phyloP scores from a whole-genome alignment of 371 early-diverging fungal genomes.

The Mortierella sp. region DNA sequence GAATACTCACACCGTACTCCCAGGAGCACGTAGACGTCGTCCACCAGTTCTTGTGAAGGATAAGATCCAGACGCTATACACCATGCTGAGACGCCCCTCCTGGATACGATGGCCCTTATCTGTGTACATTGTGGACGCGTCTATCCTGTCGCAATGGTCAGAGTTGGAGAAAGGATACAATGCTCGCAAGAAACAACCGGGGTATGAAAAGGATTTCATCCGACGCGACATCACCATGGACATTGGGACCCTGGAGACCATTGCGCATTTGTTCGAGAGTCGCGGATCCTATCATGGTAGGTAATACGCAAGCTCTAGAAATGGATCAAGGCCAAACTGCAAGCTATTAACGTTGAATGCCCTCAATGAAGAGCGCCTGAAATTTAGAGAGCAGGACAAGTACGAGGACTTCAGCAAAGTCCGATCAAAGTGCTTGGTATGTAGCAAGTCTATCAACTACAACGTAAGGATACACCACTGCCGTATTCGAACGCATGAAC shows the following conservation, averaged over 20 bases:
- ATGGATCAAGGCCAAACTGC: too few species aligned
- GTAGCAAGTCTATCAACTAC: conserved; percentile 22
- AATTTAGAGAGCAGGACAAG: conserved; percentile 6
- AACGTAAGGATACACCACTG: conserved; percentile 12
- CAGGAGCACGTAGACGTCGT: neutral
- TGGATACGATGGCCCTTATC: conserved; percentile 43
- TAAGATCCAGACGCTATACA: conserved; percentile 18
- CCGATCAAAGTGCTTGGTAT: conserved; percentile 20
- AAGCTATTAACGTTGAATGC: neutral
- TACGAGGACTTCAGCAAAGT: conserved; percentile 5
- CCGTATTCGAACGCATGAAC: neutral
- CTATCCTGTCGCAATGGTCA: conserved; percentile 13
- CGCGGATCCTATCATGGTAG: conserved; percentile 12
- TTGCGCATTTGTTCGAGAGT: conserved; percentile 11
- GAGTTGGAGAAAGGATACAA: conserved; percentile 2
- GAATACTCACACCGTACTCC: too few species aligned
- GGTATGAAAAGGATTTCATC: neutral
- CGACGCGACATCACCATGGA: conserved; percentile 6
- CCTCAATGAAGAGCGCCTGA: neutral
- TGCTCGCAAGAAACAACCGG: too few species aligned
- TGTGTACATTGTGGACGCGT: conserved; percentile 30
- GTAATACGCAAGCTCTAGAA: neutral
- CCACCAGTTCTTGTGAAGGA: conserved; percentile 19
- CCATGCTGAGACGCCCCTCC: conserved; percentile 29
- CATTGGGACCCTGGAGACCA: conserved; percentile 15